Base-by-base conservation (phyloP, 108 stramenopile genomes). In the Cyclotella kingstonii region DNA sequence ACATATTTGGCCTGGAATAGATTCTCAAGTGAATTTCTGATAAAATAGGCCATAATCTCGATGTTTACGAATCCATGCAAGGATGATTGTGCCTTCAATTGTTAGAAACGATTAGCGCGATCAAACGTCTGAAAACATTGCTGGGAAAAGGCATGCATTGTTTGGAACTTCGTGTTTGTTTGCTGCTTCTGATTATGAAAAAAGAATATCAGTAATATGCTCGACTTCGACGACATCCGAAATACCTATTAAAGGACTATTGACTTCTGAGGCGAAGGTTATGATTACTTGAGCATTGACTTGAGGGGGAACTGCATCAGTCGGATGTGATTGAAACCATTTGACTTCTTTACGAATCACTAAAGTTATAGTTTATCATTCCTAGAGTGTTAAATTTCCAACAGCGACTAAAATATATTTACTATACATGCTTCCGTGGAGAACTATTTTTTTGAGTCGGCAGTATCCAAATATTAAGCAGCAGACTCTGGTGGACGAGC, bases 281-380 rank as follows among this genome's bases (percentile, higher is more conserved):
- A 44, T 56, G 60, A 57, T 63, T 14, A 67, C 59, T 19, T 26
- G 66, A 43, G 73, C 73, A n/a, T 43, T 75, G 47, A 31, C 62
- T 62, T 48, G 54, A 59, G 41, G 41, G 43, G 7, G 54, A 56
- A 14, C 19, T 8, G 1, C 33, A 57, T 5, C 65, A 47, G 8
- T 54, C 60, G 8, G 73, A 75, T 18, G 33, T 75, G 3, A 66
- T 60, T 30, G 73, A 75, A n/a, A n/a, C n/a, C n/a, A n/a, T n/a
- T n/a, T n/a, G n/a, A n/a, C n/a, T n/a, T n/a, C n/a, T n/a, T n/a
- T n/a, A n/a, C n/a, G n/a, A n/a, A n/a, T n/a, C n/a, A n/a, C n/a
- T n/a, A n/a, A n/a, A n/a, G n/a, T n/a, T n/a, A n/a, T n/a, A n/a
- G n/a, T n/a, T n/a, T n/a, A n/a, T n/a, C n/a, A n/a, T n/a, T n/a